Base-by-base conservation (phyloP, 768 basidiomycete genomes). In the Clitopilus passeckerianus region DNA sequence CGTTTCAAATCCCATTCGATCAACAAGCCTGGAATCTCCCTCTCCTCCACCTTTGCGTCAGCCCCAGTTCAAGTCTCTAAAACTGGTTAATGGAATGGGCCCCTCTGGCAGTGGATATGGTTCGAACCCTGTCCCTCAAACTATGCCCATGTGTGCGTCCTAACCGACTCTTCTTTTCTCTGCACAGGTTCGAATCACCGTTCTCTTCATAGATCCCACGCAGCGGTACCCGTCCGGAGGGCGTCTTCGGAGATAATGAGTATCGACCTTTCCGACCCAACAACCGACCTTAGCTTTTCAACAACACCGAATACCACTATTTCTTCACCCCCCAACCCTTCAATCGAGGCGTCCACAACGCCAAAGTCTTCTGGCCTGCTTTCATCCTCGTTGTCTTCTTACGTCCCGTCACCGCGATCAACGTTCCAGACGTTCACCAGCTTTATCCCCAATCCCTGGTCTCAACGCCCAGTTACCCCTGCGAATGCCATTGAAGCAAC, bases 371-470 rank as follows among this genome's bases (percentile, higher is more conserved):
- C 58, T 61, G 34, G 52, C 59, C 30, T 64, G 67, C 58, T 66
- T 65, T 72, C 73, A 57, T 69, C 75, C 61, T 74, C 81, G 56
- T 73, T 78, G 64, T 75, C 79, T 61, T 79, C 78, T 57, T 74
- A 81, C 57, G 82, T 79, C 73, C 75, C 80, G 60, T 80, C 79
- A 62, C 73, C 84, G 70, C 82, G 82, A 74, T 74, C 83, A 61
- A 81, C 85, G 18, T 78, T 87, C 61, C 82, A 84, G 63, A 79
- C 79, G 58, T 65, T 90, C 66, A 81, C 86, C 63, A 85, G 78
- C 70, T 77, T 86, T 61, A 83, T 87, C 59, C 80, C 85, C 52
- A 70, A 77, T 54, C 77, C 82, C 60, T 82, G 83, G 80, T 72
- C 79, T 64, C 74, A 76, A 62, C 76, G 79, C 1, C 46, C 46